A percentile compares a stretch with the other conserved stretches of the same genome.
phyloP scores from a whole-genome alignment of 768 basidiomycete genomes.

The Mycena epipterygia region DNA sequence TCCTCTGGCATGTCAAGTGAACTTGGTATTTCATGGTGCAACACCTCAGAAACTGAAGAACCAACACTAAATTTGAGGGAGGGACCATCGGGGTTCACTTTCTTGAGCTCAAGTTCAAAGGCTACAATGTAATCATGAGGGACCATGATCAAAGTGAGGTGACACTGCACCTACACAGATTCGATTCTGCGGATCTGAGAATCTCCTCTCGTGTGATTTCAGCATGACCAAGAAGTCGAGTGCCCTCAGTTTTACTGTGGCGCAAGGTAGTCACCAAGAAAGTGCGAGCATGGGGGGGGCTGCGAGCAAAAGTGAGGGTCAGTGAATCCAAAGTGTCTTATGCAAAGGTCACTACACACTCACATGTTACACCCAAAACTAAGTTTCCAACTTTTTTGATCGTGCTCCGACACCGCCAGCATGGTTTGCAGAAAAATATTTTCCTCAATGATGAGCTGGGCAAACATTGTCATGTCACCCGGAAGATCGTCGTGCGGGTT shows the following conservation, averaged over 20 bases:
- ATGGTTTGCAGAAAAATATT: background rate
- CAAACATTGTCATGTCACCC: no score
- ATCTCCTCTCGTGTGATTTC: background rate
- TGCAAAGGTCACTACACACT: background rate
- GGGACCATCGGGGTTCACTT: background rate
- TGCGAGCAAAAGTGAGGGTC: background rate
- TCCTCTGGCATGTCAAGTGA: background rate
- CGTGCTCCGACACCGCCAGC: background rate
- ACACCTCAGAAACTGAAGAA: background rate
- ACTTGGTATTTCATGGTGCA: background rate
- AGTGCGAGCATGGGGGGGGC: background rate
- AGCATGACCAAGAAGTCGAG: background rate
- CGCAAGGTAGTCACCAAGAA: background rate
- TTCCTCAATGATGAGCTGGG: background rate
- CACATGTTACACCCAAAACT: constrained; percentile 1
- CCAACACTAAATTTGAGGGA: background rate
- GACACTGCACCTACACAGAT: background rate
- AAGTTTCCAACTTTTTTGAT: background rate
- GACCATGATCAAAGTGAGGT: background rate
- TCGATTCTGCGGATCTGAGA: background rate
- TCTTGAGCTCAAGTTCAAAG: background rate
- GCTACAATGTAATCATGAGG: background rate
- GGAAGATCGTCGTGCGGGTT: background rate
- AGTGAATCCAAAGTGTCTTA: background rate
- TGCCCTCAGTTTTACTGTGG: background rate